Conservation (phyloP, 176 grass and related monocot genomes). For the Ampelocalamus luodianensis region DNA sequence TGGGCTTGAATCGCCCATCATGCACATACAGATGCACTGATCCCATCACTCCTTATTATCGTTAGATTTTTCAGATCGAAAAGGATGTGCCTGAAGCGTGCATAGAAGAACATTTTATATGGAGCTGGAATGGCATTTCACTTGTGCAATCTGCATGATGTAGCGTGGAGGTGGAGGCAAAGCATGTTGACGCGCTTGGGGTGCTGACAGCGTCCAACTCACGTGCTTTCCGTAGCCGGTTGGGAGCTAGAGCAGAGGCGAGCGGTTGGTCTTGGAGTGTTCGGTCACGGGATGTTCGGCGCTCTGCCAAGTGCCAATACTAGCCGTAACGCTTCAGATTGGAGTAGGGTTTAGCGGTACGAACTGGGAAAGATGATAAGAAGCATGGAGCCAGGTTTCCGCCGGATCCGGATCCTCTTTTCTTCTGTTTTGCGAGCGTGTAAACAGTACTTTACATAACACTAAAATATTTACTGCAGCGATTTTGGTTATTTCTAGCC, state of each 20-base stretch:
- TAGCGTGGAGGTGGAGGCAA: neutral
- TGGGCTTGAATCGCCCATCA: neutral
- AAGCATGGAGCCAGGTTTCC: too few relatives aligned
- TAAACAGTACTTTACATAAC: too few relatives aligned
- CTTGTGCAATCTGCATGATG: neutral
- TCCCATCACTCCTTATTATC: too few relatives aligned
- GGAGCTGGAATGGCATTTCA: neutral
- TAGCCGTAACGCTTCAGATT: neutral
- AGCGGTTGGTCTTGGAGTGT: neutral
- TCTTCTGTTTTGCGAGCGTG: too few relatives aligned
- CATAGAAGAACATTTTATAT: neutral
- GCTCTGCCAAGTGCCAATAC: neutral
- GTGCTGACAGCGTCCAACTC: neutral
- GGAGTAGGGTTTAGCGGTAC: neutral
- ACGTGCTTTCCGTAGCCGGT: constrained; percentile 1
- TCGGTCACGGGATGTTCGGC: constrained; percentile 18
- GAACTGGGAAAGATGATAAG: neutral
- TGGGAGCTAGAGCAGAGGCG: neutral
- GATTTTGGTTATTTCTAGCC: too few relatives aligned
- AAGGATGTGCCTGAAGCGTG: too few relatives aligned
- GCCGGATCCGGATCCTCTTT: too few relatives aligned
- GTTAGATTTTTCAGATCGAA: too few relatives aligned
- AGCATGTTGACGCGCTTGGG: neutral
- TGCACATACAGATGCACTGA: too few relatives aligned
- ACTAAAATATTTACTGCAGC: too few relatives aligned